Conservation (phyloP, 805 yeast genomes). For the Saccharomycopsis fodiens region DNA sequence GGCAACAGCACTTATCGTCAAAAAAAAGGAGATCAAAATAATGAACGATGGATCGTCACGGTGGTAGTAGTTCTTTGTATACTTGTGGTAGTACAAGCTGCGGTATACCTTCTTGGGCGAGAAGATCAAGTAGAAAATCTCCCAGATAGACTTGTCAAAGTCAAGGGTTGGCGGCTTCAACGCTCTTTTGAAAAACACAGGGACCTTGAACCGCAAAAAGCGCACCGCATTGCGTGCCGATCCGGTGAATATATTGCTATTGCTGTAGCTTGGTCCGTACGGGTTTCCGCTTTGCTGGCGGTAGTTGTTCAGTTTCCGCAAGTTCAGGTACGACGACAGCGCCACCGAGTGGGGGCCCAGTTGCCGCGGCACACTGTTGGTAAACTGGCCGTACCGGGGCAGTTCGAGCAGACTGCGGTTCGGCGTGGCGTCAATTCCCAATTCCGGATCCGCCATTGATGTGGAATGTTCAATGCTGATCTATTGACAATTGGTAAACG, state of each 20-base stretch:
- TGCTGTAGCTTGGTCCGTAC: not conserved
- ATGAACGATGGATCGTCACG: constrained; percentile 91
- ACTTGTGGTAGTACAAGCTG: constrained; percentile 74
- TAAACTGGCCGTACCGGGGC: constrained; percentile 8
- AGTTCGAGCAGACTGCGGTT: constrained; percentile 14
- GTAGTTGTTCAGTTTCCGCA: constrained; percentile 15
- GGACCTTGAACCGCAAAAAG: constrained; percentile 24
- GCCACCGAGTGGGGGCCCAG: constrained; percentile 18
- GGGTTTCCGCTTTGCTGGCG: not conserved
- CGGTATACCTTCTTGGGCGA: constrained; percentile 79
- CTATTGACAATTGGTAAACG: too few species aligned
- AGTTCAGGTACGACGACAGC: constrained; percentile 19
- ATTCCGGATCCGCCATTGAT: not conserved
- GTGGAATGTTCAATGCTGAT: too few species aligned
- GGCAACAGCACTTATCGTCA: constrained; percentile 70
- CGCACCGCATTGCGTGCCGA: constrained; percentile 14
- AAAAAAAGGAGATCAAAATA: constrained; percentile 56
- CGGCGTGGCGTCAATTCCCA: not conserved
- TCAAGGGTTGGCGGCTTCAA: constrained; percentile 76
- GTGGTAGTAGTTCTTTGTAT: constrained; percentile 72
- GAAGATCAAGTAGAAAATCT: constrained; percentile 62
- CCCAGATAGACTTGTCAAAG: constrained; percentile 92
- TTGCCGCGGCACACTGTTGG: constrained; percentile 3
- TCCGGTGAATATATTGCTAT: constrained; percentile 6
- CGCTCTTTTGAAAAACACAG: constrained; percentile 36